Conservation (phyloP, 495 filamentous ascomycete genomes). For the Podospora pseudoanserina region DNA sequence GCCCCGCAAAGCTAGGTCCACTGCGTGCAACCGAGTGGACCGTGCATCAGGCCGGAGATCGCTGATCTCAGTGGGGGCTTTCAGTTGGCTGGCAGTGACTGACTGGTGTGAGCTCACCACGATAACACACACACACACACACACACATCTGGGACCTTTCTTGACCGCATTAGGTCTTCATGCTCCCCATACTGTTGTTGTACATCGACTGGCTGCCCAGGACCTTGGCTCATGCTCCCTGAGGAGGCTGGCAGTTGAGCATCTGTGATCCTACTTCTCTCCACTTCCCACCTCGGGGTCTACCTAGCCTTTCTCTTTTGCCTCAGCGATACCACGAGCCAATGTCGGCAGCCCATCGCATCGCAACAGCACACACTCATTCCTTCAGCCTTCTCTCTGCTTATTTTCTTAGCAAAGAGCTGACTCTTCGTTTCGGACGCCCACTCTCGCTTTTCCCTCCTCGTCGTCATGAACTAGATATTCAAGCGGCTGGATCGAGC, state of each 20-base stretch:
- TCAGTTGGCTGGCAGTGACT: background rate
- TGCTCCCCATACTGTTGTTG: background rate
- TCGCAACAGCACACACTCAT: background rate
- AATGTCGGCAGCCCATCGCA: background rate
- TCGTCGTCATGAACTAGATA: conserved; percentile 35
- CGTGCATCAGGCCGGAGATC: background rate
- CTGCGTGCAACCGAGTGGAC: background rate
- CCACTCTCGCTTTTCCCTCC: background rate
- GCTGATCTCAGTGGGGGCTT: background rate
- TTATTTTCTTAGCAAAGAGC: background rate
- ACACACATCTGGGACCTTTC: background rate
- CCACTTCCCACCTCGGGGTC: background rate
- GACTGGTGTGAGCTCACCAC: background rate
- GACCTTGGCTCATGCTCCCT: background rate
- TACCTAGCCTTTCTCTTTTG: background rate
- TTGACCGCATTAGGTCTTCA: background rate
- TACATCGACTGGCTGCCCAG: background rate
- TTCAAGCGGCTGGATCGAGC: conserved; percentile 27
- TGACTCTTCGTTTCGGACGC: background rate
- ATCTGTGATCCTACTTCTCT: background rate
- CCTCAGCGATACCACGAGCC: background rate
- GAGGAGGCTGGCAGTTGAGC: background rate
- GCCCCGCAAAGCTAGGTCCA: conserved; percentile 6
- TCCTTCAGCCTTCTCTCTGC: background rate
- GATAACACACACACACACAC: background rate